phyloP scores from a whole-genome alignment of 805 yeast species.

The Candida golubevii region DNA sequence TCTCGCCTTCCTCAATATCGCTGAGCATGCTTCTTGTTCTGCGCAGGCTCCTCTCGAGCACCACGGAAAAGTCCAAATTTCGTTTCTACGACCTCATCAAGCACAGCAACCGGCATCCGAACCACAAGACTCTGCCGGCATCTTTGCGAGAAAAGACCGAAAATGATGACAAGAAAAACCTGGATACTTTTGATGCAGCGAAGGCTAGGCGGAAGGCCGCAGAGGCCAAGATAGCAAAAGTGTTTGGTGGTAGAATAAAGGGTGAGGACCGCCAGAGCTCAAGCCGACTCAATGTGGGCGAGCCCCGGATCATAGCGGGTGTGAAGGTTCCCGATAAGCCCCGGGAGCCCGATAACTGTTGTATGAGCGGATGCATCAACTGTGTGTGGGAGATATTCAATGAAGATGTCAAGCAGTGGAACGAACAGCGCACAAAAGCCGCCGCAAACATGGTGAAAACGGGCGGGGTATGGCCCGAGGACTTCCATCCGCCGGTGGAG shows the following conservation, averaged over 20 bases:
- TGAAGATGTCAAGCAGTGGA: constrained; percentile 87
- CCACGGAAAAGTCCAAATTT: constrained; percentile 14
- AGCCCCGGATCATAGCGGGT: constrained; percentile 47
- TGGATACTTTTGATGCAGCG: neutral
- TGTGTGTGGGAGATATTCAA: constrained; percentile 95
- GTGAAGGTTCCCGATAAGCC: constrained; percentile 80
- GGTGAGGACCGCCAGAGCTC: constrained; percentile 46
- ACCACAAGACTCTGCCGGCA: constrained; percentile 13
- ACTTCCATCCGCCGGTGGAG: constrained; percentile 38
- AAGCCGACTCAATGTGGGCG: constrained; percentile 33
- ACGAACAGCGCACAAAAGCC: constrained; percentile 54
- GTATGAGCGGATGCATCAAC: constrained; percentile 95
- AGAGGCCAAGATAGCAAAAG: constrained; percentile 44
- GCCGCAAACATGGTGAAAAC: constrained; percentile 33
- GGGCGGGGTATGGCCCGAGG: constrained; percentile 43
- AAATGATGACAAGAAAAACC: neutral
- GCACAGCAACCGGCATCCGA: constrained; percentile 31
- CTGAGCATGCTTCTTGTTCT: constrained; percentile 1
- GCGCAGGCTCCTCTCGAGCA: constrained; percentile 1
- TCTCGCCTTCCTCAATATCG: neutral
- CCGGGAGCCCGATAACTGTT: constrained; percentile 88
- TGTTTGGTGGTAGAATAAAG: constrained; percentile 54
- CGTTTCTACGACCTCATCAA: constrained; percentile 36
- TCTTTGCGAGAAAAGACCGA: neutral
- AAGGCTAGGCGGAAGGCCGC: constrained; percentile 21